Percentiles rank a stretch among this genome's conserved stretches.
Evolutionary conservation across 1,284 basidiomycete genomes (phyloP).

Genomic region (Coniferiporia weirii): DNA sequence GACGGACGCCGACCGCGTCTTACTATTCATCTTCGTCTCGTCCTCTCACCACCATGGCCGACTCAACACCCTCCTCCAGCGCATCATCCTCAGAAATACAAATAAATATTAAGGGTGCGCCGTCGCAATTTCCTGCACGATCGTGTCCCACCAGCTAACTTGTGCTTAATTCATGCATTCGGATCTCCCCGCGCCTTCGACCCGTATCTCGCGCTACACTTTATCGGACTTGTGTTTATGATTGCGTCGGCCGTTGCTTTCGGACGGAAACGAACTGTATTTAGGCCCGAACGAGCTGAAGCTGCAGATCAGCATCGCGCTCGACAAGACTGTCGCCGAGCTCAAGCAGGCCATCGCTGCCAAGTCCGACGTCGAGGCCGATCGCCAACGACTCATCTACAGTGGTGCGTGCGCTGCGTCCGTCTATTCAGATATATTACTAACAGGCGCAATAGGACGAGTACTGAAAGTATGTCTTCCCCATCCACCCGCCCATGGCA

Average conservation of each 20-base stretch:
- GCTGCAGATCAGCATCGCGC: slow-evolving; percentile 75
- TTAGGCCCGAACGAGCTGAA: slow-evolving; percentile 86
- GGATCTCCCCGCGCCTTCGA: too few relatives aligned
- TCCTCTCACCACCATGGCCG: slow-evolving; percentile 4
- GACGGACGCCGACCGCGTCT: neutral
- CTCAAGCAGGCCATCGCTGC: slow-evolving; percentile 82
- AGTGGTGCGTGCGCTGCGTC: slow-evolving; percentile 51
- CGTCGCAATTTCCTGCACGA: neutral
- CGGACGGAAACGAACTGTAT: neutral
- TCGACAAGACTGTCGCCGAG: slow-evolving; percentile 77
- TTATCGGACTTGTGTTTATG: neutral
- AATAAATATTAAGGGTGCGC: slow-evolving; percentile 69
- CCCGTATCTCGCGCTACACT: neutral
- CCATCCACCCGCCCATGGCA: neutral
- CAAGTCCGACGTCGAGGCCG: slow-evolving; percentile 80
- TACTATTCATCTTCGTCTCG: neutral
- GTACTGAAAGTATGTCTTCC: slow-evolving; percentile 56
- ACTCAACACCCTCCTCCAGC: slow-evolving; percentile 30
- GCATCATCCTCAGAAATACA: slow-evolving; percentile 47
- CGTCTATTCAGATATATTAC: neutral
- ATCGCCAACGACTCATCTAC: slow-evolving; percentile 82
- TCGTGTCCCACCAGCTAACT: neutral
- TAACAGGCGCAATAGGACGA: slow-evolving; percentile 40
- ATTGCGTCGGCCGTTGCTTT: neutral
- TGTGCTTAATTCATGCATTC: too few relatives aligned